phyloP scores from a whole-genome alignment of 1,284 basidiomycete species.

The Boletus smithii region DNA sequence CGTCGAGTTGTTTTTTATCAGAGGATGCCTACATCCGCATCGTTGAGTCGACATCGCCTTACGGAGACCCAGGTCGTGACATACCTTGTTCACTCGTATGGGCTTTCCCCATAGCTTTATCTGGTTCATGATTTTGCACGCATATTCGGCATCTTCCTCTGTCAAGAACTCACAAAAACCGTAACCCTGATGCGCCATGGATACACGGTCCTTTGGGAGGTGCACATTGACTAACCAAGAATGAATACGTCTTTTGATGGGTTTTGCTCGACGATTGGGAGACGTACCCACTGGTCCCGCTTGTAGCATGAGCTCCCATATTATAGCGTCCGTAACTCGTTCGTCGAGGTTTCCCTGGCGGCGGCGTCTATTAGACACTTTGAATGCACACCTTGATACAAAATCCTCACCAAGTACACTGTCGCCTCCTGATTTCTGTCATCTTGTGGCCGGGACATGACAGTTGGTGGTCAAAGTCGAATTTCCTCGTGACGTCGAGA shows the following conservation, averaged over 20 bases:
- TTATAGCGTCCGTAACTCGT: slow-evolving; percentile 86
- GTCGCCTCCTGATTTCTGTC: slow-evolving; percentile 95
- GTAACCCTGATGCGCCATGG: slow-evolving; percentile 97
- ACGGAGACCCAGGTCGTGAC: neutral
- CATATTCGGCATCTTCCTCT: slow-evolving; percentile 98
- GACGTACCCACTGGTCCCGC: slow-evolving; percentile 91
- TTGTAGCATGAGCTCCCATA: slow-evolving; percentile 99
- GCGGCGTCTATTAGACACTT: neutral
- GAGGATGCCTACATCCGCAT: slow-evolving; percentile 30
- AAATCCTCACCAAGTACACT: slow-evolving; percentile 74
- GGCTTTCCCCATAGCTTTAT: slow-evolving; percentile 99
- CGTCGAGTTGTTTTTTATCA: slow-evolving; percentile 90
- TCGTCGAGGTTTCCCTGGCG: slow-evolving; percentile 93
- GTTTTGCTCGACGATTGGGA: neutral
- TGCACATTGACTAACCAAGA: slow-evolving; percentile 83
- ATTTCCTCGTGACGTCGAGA: neutral
- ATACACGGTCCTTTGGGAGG: slow-evolving; percentile 99
- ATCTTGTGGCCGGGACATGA: slow-evolving; percentile 82
- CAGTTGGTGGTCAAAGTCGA: neutral
- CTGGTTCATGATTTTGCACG: slow-evolving; percentile 94
- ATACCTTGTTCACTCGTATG: slow-evolving; percentile 66
- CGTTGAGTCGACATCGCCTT: neutral
- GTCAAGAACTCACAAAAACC: slow-evolving; percentile 99
- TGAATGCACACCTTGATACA: neutral
- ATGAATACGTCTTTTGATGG: neutral